Conservation (phyloP, 2,329 filamentous ascomycete species). For the Teratosphaeria pseudoeucalypti region DNA sequence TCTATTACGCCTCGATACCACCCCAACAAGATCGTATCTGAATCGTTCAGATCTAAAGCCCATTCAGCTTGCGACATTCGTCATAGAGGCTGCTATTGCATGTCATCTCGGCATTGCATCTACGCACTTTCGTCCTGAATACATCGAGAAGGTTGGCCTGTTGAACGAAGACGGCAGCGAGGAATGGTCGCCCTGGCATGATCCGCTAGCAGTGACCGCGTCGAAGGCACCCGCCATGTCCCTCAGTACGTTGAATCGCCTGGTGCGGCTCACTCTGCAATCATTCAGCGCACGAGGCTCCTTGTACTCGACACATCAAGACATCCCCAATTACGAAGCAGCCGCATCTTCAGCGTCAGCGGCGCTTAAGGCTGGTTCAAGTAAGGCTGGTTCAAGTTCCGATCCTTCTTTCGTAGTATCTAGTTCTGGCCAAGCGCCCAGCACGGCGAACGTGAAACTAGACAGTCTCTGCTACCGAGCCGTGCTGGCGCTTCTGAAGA, state of each 20-base stretch:
- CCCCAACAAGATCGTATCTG: background rate
- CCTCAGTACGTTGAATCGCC: conserved; percentile 44
- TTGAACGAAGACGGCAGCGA: conserved; percentile 58
- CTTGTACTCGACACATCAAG: background rate
- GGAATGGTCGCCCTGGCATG: conserved; percentile 64
- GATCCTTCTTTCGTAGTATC: background rate
- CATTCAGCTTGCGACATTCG: conserved; percentile 44
- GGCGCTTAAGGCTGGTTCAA: background rate
- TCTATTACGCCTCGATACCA: conserved; percentile 9
- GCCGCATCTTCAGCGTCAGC: background rate
- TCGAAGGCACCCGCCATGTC: conserved; percentile 25
- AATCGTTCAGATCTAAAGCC: background rate
- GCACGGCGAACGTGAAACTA: background rate
- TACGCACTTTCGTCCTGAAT: conserved; percentile 40
- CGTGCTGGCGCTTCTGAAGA: background rate
- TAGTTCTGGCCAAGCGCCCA: background rate
- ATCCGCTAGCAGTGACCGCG: conserved; percentile 20
- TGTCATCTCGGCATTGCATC: conserved; percentile 38
- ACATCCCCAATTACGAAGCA: background rate
- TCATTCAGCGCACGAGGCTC: background rate
- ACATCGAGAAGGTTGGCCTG: conserved; percentile 29
- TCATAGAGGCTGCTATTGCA: conserved; percentile 51
- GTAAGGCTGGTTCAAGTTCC: background rate
- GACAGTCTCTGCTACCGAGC: background rate
- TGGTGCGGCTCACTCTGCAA: conserved; percentile 25